Conservation (phyloP, 805 yeast species). For the Candida saitoana region DNA sequence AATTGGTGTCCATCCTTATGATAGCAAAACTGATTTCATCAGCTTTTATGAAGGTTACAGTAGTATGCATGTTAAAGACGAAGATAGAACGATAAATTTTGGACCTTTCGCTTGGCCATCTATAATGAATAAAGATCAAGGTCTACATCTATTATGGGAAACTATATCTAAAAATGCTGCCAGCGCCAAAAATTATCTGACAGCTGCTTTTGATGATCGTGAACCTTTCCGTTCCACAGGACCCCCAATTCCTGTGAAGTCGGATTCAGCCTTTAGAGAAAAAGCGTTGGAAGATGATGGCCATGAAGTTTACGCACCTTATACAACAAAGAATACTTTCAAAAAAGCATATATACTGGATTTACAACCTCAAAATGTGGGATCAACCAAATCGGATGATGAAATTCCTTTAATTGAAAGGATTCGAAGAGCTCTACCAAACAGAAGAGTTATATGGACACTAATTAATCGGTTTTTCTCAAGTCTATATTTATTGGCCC, state of each 20-base stretch:
- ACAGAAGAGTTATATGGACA: slow-evolving; percentile 47
- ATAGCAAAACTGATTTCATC: slow-evolving; percentile 9
- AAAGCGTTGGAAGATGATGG: background rate
- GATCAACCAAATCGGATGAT: slow-evolving; percentile 11
- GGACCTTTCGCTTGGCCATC: slow-evolving; percentile 7
- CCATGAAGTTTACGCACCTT: background rate
- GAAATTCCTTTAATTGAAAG: slow-evolving; percentile 29
- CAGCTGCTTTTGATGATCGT: background rate
- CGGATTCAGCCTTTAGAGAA: background rate
- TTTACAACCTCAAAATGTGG: slow-evolving; percentile 9
- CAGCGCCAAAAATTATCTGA: background rate
- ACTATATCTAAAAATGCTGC: slow-evolving; percentile 12
- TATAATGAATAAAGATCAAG: slow-evolving; percentile 4
- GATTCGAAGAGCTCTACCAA: slow-evolving; percentile 43
- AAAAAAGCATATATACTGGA: background rate
- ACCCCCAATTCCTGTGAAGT: background rate
- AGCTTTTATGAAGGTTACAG: slow-evolving; percentile 11
- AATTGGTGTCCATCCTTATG: slow-evolving; percentile 12
- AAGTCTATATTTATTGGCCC: slow-evolving; percentile 57
- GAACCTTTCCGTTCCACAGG: background rate
- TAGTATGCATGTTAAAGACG: slow-evolving; percentile 10
- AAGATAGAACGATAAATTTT: background rate
- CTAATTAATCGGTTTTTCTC: slow-evolving; percentile 55
- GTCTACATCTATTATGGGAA: slow-evolving; percentile 26
- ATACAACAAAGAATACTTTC: background rate